Evolutionary conservation across 2,329 filamentous ascomycete genomes (phyloP), one percentile per base, ranked within the genome.

Genomic region (Pezizomycotina sp.): DNA sequence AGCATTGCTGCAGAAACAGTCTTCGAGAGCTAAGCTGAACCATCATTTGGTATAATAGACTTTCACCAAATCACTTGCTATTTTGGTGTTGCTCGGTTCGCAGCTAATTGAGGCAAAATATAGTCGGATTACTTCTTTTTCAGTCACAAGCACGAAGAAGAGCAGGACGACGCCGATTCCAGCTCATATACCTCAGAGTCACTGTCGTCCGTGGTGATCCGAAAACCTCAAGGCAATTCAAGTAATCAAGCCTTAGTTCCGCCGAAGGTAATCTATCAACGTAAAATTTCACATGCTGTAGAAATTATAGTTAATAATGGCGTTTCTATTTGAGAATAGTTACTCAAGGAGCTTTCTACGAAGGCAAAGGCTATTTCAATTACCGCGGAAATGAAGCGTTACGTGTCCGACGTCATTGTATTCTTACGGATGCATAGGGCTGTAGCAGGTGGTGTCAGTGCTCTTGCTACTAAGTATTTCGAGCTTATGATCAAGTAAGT

Each of bases 371-470:
- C 78, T 9, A 67, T 64, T 25, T n/a, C n/a, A n/a, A 62, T 83
- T 16, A 77, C 74, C 39, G 68, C 84, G 13, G 83, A 93, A 47
- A 69, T 93, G 2, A 64, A 71, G 39, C 72, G 80, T 27, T 95
- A 95, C 56, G 68, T 86, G 40, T 76, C 86, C 63, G 86, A 95
- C 57, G 71, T 95, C 23, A 62, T 86, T 32, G 71, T 83, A 3
- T 93, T 92, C 54, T 65, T 95, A 48, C 75, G 89, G 18, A 68
- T 91, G 55, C 84, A 92, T 57, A 76, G 86, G 34, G 84, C 81
- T 31, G 78, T 93, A 16, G 69, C 69, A 12, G 71, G 76, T 9
- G 81, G 83, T 26, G 69, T 92, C 32, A 77, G 80, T 8, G 76
- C 86, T 0, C 59, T 67, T 24, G 81, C 83, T 1, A 92, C 83